Conservation (phyloP, 768 basidiomycete genomes). For the Phanerodontia chrysosporium region DNA sequence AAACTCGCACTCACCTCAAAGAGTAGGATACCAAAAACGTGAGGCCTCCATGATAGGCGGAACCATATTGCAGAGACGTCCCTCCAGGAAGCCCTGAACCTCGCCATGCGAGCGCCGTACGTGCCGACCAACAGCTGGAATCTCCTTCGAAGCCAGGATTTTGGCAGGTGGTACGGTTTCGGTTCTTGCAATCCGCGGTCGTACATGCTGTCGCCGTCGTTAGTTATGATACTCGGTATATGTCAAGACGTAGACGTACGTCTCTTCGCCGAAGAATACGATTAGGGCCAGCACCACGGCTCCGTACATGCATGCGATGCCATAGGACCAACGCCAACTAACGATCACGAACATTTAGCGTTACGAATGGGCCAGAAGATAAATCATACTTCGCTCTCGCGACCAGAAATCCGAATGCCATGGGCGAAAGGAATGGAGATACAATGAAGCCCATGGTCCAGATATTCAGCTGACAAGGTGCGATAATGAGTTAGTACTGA, state of each 20-base stretch:
- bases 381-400: conserved; percentile 34
- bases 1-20: conserved; percentile 37
- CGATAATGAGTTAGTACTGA: neutral
- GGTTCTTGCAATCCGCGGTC: neutral
- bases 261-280: conserved; percentile 56
- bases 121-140: conserved; percentile 57
- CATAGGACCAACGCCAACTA: conserved; percentile 60
- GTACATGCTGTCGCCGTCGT: neutral
- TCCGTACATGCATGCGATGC: conserved; percentile 55
- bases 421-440: conserved; percentile 51
- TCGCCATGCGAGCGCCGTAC: conserved; percentile 51
- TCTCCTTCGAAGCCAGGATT: conserved; percentile 40
- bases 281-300: conserved; percentile 51
- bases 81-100: conserved; percentile 45
- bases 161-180: conserved; percentile 36
- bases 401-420: conserved; percentile 55
- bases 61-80: conserved; percentile 39
- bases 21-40: conserved; percentile 41
- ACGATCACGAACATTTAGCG: neutral
- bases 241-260: conserved; percentile 34
- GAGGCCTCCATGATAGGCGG: conserved; percentile 57
- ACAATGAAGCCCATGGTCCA: conserved; percentile 65
- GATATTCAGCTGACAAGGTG: conserved; percentile 39
- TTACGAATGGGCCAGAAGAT: neutral
- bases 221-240: too few relatives aligned